phyloP scores from a whole-genome alignment of 257 asterid species.

The Nicotiana attenuata region DNA sequence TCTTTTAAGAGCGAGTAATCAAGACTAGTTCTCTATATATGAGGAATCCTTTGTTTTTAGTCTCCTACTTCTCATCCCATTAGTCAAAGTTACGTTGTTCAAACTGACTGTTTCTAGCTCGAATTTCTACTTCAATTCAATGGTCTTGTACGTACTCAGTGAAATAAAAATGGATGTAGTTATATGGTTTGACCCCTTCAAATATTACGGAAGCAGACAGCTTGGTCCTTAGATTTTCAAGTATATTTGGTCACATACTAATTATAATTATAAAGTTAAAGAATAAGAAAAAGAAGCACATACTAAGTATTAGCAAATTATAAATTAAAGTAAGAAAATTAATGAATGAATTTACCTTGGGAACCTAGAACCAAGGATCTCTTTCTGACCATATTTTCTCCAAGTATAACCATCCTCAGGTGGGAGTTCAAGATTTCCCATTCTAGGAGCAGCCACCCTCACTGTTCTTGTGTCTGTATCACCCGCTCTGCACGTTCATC shows the following conservation, averaged over 20 bases:
- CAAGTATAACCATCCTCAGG: slow-evolving; percentile 87
- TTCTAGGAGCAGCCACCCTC: slow-evolving; percentile 55
- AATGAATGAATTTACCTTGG: slow-evolving; percentile 47
- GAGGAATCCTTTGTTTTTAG: no score
- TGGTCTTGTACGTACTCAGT: neutral
- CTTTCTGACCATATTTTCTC: slow-evolving; percentile 90
- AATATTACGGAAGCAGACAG: neutral
- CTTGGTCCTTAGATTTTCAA: neutral
- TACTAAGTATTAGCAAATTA: neutral
- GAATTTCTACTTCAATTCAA: slow-evolving; percentile 5
- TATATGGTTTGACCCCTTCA: slow-evolving; percentile 4
- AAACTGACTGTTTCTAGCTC: slow-evolving; percentile 2
- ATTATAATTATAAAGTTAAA: neutral
- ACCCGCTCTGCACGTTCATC: slow-evolving; percentile 26
- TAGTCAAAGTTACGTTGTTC: neutral
- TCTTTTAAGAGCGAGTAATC: neutral
- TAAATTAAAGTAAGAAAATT: neutral
- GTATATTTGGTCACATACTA: neutral
- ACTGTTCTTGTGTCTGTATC: slow-evolving; percentile 34
- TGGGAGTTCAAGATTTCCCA: slow-evolving; percentile 78
- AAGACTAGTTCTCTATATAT: neutral
- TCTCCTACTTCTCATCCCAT: neutral
- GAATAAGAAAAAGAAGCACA: neutral
- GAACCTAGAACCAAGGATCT: slow-evolving; percentile 51
- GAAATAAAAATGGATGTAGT: neutral